These are phyloP conservation scores for Hura crepitans DNA, from an alignment of 441 rosid species.

Conservation along the genomic window DNA sequence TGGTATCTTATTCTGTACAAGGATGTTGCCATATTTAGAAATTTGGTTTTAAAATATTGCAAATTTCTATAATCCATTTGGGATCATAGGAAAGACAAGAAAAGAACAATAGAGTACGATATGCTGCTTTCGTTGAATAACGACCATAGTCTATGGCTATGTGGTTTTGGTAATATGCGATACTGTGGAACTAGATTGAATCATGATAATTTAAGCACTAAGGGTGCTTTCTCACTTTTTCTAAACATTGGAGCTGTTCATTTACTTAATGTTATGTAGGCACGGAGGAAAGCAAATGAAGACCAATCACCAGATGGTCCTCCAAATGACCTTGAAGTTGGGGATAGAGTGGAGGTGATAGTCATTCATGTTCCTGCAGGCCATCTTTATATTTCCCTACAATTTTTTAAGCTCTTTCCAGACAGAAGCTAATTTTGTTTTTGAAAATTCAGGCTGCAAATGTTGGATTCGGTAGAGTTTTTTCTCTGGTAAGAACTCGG, in stretches of 20 bases:
- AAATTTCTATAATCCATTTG: not conserved
- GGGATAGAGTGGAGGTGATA: constrained; percentile 62
- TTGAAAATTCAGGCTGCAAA: constrained; percentile 60
- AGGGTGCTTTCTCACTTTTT: not conserved
- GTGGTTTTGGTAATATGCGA: not conserved
- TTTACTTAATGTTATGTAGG: constrained; percentile 25
- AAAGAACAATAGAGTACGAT: not conserved
- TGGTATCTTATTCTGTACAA: not conserved
- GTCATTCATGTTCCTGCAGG: constrained; percentile 10
- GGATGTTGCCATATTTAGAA: not conserved
- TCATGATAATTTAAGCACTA: not conserved
- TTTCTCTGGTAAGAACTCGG: constrained; percentile 50
- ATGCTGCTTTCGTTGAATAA: not conserved
- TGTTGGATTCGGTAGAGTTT: constrained; percentile 67
- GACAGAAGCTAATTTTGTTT: constrained; percentile 19
- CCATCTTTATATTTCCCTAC: constrained; percentile 12
- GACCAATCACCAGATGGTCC: constrained; percentile 33
- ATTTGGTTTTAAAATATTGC: not conserved
- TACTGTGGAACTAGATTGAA: not conserved
- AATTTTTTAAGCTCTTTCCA: constrained; percentile 9
- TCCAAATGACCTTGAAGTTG: constrained; percentile 51
- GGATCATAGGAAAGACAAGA: not conserved
- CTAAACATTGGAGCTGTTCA: not conserved
- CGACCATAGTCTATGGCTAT: not conserved
- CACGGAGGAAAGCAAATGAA: constrained; percentile 35